Percentiles rank a stretch among this genome's conserved stretches.
Evolutionary conservation across 1,139 yeast genomes (phyloP).

Genomic region (Saccharomyces pastorianus): DNA sequence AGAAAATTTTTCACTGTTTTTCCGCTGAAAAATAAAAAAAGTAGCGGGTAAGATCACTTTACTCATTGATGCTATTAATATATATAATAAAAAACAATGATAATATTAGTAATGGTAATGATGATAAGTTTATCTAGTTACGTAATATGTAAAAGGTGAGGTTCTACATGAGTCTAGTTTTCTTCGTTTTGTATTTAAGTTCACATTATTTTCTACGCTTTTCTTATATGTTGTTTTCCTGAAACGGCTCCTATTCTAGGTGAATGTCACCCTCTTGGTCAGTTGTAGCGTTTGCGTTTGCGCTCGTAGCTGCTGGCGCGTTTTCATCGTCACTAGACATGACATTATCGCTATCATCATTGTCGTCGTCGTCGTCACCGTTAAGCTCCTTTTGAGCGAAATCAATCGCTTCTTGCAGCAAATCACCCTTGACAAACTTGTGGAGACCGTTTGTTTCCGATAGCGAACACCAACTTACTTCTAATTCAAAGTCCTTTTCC

Average conservation of each 20-base stretch:
- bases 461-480: slow-evolving; percentile 77
- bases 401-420: slow-evolving; percentile 73
- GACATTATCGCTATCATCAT: slow-evolving; percentile 32
- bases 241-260: slow-evolving; percentile 13
- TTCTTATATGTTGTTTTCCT: background rate
- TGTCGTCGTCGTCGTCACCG: slow-evolving; percentile 62
- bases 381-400: slow-evolving; percentile 75
- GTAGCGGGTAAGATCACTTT: too few species aligned
- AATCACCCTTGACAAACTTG: slow-evolving; percentile 65
- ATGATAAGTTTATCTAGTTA: background rate
- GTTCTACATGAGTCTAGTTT: background rate
- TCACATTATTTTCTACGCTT: background rate
- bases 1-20: background rate
- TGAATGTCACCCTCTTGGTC: slow-evolving; percentile 28
- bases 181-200: background rate
- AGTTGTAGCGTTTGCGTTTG: slow-evolving; percentile 7
- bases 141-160: background rate
- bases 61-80: too few species aligned
- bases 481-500: slow-evolving; percentile 94
- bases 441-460: slow-evolving; percentile 78
- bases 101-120: background rate
- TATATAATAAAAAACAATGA: too few species aligned
- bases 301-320: slow-evolving; percentile 26
- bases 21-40: background rate
- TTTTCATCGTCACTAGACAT: slow-evolving; percentile 36